Conservation (phyloP, 179 eudicot species). For the Patellifolia procumbens region DNA sequence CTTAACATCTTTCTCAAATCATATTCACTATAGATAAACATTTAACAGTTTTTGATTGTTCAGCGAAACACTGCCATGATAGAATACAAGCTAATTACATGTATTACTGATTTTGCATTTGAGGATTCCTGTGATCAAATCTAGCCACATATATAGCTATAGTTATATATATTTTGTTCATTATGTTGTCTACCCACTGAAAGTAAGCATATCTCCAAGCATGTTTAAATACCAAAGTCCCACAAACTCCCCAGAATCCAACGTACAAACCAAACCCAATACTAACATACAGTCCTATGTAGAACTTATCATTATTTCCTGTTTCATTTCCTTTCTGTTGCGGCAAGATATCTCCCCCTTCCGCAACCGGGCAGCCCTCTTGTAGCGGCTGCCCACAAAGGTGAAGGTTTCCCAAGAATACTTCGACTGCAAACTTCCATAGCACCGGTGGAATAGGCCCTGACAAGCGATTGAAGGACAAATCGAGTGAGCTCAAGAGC, state of each 20-base stretch:
- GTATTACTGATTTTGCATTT: neutral
- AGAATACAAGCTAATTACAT: too few species aligned
- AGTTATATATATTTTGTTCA: neutral
- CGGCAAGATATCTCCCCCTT: neutral
- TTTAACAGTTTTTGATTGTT: too few species aligned
- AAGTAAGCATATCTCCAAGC: neutral
- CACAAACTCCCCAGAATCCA: neutral
- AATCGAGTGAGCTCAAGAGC: neutral
- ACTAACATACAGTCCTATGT: neutral
- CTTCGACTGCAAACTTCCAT: neutral
- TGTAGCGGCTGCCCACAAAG: neutral
- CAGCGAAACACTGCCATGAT: too few species aligned
- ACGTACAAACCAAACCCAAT: neutral
- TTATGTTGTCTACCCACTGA: neutral
- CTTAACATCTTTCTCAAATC: too few species aligned
- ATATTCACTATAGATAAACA: too few species aligned
- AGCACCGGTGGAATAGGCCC: neutral
- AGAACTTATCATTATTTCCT: neutral
- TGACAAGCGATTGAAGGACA: neutral
- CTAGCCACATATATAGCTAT: neutral
- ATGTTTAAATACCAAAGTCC: neutral
- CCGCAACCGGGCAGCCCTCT: neutral
- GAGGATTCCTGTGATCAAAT: conserved; percentile 3
- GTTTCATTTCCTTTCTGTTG: neutral
- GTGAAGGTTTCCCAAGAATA: neutral